Evolutionary conservation across 768 basidiomycete species (phyloP).

Genomic region (Amanita subjunquillea): DNA sequence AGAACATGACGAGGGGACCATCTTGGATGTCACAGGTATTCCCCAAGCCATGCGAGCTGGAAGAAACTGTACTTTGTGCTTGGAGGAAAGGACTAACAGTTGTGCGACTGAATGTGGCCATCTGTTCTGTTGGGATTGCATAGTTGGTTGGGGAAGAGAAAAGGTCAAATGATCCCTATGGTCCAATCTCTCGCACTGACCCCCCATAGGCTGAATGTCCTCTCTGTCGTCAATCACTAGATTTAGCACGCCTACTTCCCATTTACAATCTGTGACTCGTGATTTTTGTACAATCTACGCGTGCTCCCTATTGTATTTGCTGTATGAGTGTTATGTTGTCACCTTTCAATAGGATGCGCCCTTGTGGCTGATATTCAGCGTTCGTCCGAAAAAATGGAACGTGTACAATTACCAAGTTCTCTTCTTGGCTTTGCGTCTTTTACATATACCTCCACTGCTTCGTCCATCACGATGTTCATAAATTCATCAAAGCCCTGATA

Average conservation of each 20-base stretch:
- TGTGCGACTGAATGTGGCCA: constrained; percentile 86
- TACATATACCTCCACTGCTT: constrained; percentile 85
- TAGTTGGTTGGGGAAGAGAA: constrained; percentile 82
- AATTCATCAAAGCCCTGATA: constrained; percentile 95
- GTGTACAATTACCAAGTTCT: constrained; percentile 56
- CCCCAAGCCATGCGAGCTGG: constrained; percentile 40
- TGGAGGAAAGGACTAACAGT: constrained; percentile 77
- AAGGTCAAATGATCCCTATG: constrained; percentile 38
- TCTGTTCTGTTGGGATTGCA: constrained; percentile 85
- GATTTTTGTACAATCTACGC: not conserved
- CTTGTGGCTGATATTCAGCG: constrained; percentile 27
- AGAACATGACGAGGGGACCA: constrained; percentile 62
- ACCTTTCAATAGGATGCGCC: constrained; percentile 92
- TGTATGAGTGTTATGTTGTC: constrained; percentile 99
- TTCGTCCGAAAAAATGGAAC: constrained; percentile 4
- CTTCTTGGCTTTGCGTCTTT: constrained; percentile 80
- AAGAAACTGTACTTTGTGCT: constrained; percentile 72
- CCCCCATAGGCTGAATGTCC: constrained; percentile 68
- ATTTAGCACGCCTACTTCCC: constrained; percentile 59
- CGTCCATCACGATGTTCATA: constrained; percentile 96
- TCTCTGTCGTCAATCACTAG: constrained; percentile 70
- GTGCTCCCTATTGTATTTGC: constrained; percentile 23
- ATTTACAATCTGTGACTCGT: constrained; percentile 68
- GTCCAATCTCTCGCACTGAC: not conserved
- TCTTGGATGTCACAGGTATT: constrained; percentile 49